Evolutionary conservation across 192 early-diverging fungal genomes (phyloP).

Genomic region (Coemansia sp.): DNA sequence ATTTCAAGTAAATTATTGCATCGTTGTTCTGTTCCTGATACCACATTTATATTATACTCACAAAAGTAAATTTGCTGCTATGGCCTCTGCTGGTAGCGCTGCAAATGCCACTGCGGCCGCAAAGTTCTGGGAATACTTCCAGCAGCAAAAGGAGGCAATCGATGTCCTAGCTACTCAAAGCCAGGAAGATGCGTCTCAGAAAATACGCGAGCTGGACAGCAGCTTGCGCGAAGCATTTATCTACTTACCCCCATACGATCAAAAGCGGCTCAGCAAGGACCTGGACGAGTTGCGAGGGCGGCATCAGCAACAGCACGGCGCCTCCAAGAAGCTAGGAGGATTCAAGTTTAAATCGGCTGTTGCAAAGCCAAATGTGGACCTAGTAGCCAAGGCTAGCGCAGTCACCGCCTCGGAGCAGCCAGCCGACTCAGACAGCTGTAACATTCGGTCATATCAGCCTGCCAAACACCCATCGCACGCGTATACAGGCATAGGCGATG

Average conservation of each 20-base stretch:
- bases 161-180: neutral
- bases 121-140: constrained; percentile 42
- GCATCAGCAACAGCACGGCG: constrained; percentile 4
- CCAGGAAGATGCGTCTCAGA: constrained; percentile 10
- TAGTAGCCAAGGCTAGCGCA: neutral
- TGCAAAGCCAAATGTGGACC: neutral
- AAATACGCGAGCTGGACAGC: constrained; percentile 29
- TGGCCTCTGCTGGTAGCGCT: constrained; percentile 37
- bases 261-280: constrained; percentile 30
- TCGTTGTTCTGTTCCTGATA: too few relatives aligned
- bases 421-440: neutral
- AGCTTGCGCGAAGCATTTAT: constrained; percentile 45
- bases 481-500: neutral
- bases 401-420: neutral
- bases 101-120: constrained; percentile 41
- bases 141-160: constrained; percentile 24
- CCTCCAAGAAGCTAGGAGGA: constrained; percentile 11
- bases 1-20: too few relatives aligned
- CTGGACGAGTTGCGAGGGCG: constrained; percentile 28
- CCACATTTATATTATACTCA: too few relatives aligned
- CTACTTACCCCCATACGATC: constrained; percentile 45
- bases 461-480: neutral
- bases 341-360: constrained; percentile 38
- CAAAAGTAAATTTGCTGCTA: neutral
- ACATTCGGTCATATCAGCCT: neutral